Percentiles rank a stretch among this genome's conserved stretches.
phyloP scores from a whole-genome alignment of 345 rosid genomes.

The Gossypium arboreum region DNA sequence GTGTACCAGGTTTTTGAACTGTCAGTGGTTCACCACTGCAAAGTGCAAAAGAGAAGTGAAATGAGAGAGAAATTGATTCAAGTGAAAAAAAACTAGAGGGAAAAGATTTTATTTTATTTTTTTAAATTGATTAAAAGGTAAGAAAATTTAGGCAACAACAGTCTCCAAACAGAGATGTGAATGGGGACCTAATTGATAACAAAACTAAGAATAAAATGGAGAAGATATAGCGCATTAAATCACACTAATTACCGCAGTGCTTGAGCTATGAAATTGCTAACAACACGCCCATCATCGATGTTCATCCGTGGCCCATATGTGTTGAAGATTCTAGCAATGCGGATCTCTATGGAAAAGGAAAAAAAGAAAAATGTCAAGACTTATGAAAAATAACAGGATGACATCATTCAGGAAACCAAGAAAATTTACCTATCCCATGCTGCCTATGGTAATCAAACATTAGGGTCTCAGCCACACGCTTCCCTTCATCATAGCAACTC shows the following conservation, averaged over 20 bases:
- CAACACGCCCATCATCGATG: constrained; percentile 98
- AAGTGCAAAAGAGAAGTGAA: constrained; percentile 7
- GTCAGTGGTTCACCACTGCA: constrained; percentile 85
- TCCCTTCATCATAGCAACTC: constrained; percentile 97
- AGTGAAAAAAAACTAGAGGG: background rate
- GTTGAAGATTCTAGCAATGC: constrained; percentile 98
- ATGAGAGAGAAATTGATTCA: background rate
- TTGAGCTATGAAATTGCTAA: constrained; percentile 99
- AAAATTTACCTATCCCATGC: constrained; percentile 71
- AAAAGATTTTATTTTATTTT: background rate
- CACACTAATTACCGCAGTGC: constrained; percentile 64
- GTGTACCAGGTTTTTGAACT: constrained; percentile 92
- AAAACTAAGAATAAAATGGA: background rate
- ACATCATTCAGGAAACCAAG: background rate
- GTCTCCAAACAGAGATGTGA: background rate
- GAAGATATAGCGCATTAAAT: background rate
- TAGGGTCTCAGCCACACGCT: constrained; percentile 96
- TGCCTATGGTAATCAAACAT: constrained; percentile 99
- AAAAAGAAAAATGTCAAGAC: constrained; percentile 7
- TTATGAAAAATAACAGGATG: constrained; percentile 1
- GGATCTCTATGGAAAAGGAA: constrained; percentile 53
- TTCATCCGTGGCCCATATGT: constrained; percentile 99
- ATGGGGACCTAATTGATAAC: background rate
- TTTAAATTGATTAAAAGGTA: background rate
- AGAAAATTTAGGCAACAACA: background rate